Conservation (phyloP, 2,329 filamentous ascomycete genomes). For the Plectosphaerella plurivora region DNA sequence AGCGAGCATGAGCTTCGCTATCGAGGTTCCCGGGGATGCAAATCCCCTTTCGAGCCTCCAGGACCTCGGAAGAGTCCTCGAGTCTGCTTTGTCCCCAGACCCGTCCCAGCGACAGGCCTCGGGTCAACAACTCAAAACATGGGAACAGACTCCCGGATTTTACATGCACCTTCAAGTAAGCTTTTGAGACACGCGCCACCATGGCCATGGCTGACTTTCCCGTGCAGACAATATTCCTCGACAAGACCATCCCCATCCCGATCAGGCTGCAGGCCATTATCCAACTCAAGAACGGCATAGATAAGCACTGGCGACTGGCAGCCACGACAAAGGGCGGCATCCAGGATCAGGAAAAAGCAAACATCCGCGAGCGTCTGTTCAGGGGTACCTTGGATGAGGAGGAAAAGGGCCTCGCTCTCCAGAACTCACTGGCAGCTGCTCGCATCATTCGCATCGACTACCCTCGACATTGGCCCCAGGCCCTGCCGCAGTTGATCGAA, state of each 20-base stretch:
- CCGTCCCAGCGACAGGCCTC: conserved; percentile 61
- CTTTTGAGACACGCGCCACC: neutral
- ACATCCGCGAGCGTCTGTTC: conserved; percentile 71
- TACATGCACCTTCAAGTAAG: conserved; percentile 64
- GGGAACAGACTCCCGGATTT: conserved; percentile 64
- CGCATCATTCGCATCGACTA: conserved; percentile 90
- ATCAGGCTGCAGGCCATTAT: conserved; percentile 88
- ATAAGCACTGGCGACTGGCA: conserved; percentile 83
- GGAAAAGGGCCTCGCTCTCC: conserved; percentile 70
- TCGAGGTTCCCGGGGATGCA: conserved; percentile 80
- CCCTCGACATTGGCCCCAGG: conserved; percentile 75
- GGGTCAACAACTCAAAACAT: conserved; percentile 65
- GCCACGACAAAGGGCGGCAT: conserved; percentile 55
- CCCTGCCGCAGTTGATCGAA: conserved; percentile 55
- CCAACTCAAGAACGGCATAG: conserved; percentile 93
- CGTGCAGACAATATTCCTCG: conserved; percentile 70
- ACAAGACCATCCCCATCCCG: conserved; percentile 70
- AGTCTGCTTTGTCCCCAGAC: conserved; percentile 58
- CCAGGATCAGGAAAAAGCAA: conserved; percentile 68
- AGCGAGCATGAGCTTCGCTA: conserved; percentile 58
- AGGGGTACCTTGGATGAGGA: conserved; percentile 74
- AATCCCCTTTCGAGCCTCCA: conserved; percentile 58
- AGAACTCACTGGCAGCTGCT: conserved; percentile 82
- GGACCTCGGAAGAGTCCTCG: conserved; percentile 61
- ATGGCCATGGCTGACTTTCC: conserved; percentile 3